phyloP scores from a whole-genome alignment of 176 grass and related monocot genomes.

The Rhipidocladum racemiflorum region DNA sequence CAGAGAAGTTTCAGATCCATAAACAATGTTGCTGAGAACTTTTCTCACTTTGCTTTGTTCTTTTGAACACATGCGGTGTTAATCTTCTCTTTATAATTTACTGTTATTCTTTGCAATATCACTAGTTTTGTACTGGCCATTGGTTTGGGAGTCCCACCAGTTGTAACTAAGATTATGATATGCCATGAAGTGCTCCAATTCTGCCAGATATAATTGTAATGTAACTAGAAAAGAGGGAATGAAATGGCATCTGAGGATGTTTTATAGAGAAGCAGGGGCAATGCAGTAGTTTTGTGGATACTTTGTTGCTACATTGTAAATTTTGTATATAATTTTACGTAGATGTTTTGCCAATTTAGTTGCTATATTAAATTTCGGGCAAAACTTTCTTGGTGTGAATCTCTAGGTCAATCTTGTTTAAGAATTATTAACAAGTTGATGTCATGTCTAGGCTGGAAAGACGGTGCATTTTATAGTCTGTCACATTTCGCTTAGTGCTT shows the following conservation, averaged over 20 bases:
- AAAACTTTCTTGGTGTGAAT: neutral
- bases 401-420: constrained; percentile 7
- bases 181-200: neutral
- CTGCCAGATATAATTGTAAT: neutral
- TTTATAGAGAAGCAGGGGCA: neutral
- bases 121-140: neutral
- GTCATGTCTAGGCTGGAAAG: constrained; percentile 22
- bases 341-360: neutral
- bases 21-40: neutral
- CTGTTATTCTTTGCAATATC: neutral
- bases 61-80: constrained; percentile 7
- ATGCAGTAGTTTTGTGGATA: neutral
- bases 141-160: neutral
- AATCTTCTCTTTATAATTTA: neutral
- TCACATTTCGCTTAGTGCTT: constrained; percentile 16
- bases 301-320: constrained; percentile 5
- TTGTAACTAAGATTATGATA: neutral
- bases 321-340: constrained; percentile 2
- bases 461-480: neutral
- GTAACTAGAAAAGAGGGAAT: constrained; percentile 5
- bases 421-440: constrained; percentile 12
- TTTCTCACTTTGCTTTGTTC: neutral
- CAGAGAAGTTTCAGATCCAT: neutral
- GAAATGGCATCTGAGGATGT: neutral
- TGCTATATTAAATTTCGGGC: constrained; percentile 18